These are phyloP conservation scores for Acer campestre DNA, from an alignment of 345 rosid species.

Conservation along the genomic window DNA sequence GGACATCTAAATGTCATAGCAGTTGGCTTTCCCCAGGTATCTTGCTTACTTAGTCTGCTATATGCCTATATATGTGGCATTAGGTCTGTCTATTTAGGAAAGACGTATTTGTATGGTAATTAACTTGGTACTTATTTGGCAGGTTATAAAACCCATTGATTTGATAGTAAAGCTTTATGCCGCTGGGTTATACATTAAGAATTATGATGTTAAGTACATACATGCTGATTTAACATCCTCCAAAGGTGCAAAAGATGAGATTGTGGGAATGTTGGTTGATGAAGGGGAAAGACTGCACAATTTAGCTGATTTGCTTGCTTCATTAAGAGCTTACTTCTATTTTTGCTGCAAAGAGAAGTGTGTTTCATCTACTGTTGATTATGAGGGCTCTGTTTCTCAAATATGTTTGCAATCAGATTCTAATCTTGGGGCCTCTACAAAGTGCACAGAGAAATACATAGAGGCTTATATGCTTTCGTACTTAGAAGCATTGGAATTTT, in stretches of 20 bases:
- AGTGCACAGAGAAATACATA: constrained; percentile 32
- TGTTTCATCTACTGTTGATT: constrained; percentile 22
- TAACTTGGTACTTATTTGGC: constrained; percentile 35
- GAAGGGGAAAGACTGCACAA: constrained; percentile 44
- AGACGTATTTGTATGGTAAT: constrained; percentile 25
- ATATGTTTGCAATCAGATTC: constrained; percentile 28
- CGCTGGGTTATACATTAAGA: constrained; percentile 47
- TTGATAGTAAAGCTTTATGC: constrained; percentile 74
- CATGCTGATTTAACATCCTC: constrained; percentile 34
- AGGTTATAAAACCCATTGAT: constrained; percentile 56
- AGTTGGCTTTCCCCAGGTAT: constrained; percentile 55
- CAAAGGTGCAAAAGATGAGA: constrained; percentile 37
- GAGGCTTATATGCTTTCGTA: constrained; percentile 43
- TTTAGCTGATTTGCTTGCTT: constrained; percentile 48
- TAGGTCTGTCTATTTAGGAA: constrained; percentile 14
- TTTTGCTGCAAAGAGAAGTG: constrained; percentile 32
- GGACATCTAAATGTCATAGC: constrained; percentile 47
- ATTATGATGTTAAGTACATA: constrained; percentile 33
- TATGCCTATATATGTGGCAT: constrained; percentile 2
- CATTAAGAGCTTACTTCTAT: constrained; percentile 46
- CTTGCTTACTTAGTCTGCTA: constrained; percentile 25
- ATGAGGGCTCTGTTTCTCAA: constrained; percentile 23
- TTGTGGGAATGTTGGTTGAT: constrained; percentile 42
- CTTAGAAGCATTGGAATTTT: constrained; percentile 64
- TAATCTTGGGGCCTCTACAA: constrained; percentile 24